Percentiles rank a stretch among this genome's conserved stretches.
phyloP scores from a whole-genome alignment of 2,329 filamentous ascomycete genomes.

The Paecilomyces dactylethromorphus region DNA sequence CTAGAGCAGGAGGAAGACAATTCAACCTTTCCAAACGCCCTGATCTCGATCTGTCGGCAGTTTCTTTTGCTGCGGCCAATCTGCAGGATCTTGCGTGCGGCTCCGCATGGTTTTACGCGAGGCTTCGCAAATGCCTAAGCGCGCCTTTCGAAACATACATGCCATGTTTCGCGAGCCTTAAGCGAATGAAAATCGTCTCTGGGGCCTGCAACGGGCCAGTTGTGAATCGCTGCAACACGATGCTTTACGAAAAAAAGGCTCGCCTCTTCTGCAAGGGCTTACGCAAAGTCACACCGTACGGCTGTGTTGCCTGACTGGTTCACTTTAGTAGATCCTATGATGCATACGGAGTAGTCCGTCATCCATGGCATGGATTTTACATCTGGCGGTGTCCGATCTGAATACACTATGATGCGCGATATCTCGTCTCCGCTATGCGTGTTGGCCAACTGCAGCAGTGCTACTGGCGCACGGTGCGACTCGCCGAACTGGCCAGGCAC shows the following conservation, averaged over 20 bases:
- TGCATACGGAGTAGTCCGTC: no score
- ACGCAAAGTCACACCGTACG: neutral
- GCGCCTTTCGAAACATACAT: no score
- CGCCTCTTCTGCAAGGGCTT: neutral
- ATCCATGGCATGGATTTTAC: neutral
- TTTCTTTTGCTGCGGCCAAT: neutral
- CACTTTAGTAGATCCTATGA: neutral
- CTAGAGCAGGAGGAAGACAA: neutral
- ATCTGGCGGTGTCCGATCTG: neutral
- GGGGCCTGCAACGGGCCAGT: neutral
- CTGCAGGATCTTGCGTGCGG: neutral
- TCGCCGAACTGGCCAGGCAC: neutral
- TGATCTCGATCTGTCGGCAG: neutral
- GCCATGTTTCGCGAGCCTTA: neutral
- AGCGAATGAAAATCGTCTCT: neutral
- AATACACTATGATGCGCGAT: neutral
- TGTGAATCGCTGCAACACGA: neutral
- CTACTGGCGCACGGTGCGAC: neutral
- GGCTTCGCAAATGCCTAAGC: no score
- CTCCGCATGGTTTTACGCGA: neutral
- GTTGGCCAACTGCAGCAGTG: neutral
- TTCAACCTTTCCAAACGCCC: no score
- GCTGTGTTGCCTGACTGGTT: neutral
- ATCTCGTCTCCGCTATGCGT: neutral
- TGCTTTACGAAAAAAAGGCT: neutral